phyloP scores from a whole-genome alignment of 2,329 filamentous ascomycete genomes.

The Chaetomiaceae sp. region DNA sequence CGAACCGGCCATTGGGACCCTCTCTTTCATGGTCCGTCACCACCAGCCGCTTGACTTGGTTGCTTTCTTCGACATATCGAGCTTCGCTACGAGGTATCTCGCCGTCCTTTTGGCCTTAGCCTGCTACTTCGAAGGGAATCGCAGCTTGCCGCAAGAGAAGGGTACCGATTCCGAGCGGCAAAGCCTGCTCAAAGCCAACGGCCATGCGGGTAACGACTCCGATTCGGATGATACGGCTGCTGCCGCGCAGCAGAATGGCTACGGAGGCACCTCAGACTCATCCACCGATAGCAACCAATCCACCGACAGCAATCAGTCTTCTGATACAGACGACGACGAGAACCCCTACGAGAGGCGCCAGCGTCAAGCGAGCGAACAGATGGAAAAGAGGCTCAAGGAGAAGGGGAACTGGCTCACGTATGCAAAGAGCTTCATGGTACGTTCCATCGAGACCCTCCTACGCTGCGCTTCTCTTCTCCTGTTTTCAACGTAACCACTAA shows the following conservation, averaged over 20 bases:
- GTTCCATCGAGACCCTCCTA: neutral
- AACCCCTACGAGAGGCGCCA: conserved; percentile 49
- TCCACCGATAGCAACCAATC: conserved; percentile 22
- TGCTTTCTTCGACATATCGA: conserved; percentile 28
- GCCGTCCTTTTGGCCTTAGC: conserved; percentile 32
- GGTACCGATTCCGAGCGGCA: conserved; percentile 52
- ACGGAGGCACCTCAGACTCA: conserved; percentile 33
- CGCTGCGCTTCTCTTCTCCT: no score
- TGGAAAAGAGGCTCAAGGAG: conserved; percentile 63
- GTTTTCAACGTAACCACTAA: neutral
- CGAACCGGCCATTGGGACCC: conserved; percentile 41
- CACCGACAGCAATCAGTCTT: conserved; percentile 23
- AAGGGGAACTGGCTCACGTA: conserved; percentile 75
- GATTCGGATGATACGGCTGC: conserved; percentile 22
- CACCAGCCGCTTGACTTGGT: conserved; percentile 6
- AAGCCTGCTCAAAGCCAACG: conserved; percentile 45
- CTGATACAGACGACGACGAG: conserved; percentile 38
- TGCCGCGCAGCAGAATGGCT: conserved; percentile 26
- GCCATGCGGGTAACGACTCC: conserved; percentile 18
- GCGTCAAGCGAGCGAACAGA: conserved; percentile 50
- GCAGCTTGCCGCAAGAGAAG: conserved; percentile 19
- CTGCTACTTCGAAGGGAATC: conserved; percentile 25
- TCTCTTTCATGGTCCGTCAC: conserved; percentile 20
- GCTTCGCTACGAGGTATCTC: conserved; percentile 31
- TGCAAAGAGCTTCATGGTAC: conserved; percentile 62